Base-by-base conservation (phyloP, 257 asterid genomes). In the Fraxinus anomala region DNA sequence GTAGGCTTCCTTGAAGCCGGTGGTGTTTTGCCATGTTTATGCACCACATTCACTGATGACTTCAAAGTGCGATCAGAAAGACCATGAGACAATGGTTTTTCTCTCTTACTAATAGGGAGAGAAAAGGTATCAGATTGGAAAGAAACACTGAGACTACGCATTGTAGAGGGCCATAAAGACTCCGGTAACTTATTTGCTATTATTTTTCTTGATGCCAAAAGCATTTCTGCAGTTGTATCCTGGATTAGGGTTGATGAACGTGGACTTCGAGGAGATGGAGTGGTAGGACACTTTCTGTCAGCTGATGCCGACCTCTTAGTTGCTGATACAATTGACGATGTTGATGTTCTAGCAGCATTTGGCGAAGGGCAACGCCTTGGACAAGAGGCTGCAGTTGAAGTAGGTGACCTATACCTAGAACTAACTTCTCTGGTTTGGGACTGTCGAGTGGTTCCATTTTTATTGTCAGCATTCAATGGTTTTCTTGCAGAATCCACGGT, bases 71-170 rank as follows among this genome's bases (percentile, higher is more conserved):
- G 88, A 83, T 88, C 96, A 17, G 87, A 56, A 24, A 83, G 76
- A 69, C 80, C 80, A 71, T 79, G 88, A 78, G 87, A 75, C 34
- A 56, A 87, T 14, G 89, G 87, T 73, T 91, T 92, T 40, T 92
- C 96, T 79, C 76, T 87, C 89, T 85, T 94, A 73, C 86, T 83
- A 49, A 79, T 49, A 19, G 98, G 93, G 73, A 88, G 77, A 69
- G 94, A 85, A 63, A 83, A 77, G 0, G 88, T 67, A 82, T 88
- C 97, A n/a, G 94, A 86, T 70, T 92, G 97, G 72, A 92, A 91
- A 73, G 97, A 90, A 72, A 89, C 97, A 74, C 86, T 88, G 19
- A 89, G 89, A 80, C 92, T 88, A 80, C 97, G 86, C 96, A 91
- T 94, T 63, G 91, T 92, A 76, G 96, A 84, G 4, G 97, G 96